Evolutionary conservation across 441 rosid species (phyloP).

Genomic region (Populus hybrid): DNA sequence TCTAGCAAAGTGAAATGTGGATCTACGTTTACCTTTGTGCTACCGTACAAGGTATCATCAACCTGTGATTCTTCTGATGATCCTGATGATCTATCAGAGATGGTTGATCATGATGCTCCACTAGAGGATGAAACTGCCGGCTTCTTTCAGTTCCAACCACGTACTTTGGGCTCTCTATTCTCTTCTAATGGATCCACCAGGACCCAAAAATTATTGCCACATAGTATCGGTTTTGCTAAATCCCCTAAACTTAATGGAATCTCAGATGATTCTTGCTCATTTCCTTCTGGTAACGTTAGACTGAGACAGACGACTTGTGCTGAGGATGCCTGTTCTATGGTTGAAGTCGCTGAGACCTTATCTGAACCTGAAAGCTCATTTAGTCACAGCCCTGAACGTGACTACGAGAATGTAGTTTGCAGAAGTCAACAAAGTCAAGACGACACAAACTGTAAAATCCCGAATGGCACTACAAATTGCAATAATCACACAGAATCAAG

Average conservation of each 20-base stretch:
- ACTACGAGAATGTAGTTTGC: slow-evolving; percentile 23
- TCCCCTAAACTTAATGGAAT: slow-evolving; percentile 38
- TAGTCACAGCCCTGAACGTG: slow-evolving; percentile 35
- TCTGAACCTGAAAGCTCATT: slow-evolving; percentile 47
- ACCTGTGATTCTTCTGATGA: slow-evolving; percentile 62
- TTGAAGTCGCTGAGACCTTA: slow-evolving; percentile 34
- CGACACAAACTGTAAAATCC: slow-evolving; percentile 22
- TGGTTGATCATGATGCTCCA: slow-evolving; percentile 49
- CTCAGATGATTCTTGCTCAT: slow-evolving; percentile 31
- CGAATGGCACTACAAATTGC: slow-evolving; percentile 18
- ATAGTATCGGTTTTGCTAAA: slow-evolving; percentile 30
- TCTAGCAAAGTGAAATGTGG: slow-evolving; percentile 74
- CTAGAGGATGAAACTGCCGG: slow-evolving; percentile 67
- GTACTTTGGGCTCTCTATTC: slow-evolving; percentile 61
- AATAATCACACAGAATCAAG: slow-evolving; percentile 31
- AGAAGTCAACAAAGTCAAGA: slow-evolving; percentile 25
- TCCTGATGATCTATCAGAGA: slow-evolving; percentile 60
- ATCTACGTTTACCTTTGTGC: slow-evolving; percentile 79
- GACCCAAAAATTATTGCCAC: slow-evolving; percentile 41
- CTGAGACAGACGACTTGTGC: slow-evolving; percentile 34
- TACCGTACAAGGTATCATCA: slow-evolving; percentile 77
- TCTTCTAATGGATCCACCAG: slow-evolving; percentile 56
- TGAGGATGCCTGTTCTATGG: slow-evolving; percentile 55
- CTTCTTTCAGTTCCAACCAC: slow-evolving; percentile 77
- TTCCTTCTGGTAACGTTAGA: slow-evolving; percentile 37